Conservation (phyloP, 495 filamentous ascomycete species). For the Collariella sp. region DNA sequence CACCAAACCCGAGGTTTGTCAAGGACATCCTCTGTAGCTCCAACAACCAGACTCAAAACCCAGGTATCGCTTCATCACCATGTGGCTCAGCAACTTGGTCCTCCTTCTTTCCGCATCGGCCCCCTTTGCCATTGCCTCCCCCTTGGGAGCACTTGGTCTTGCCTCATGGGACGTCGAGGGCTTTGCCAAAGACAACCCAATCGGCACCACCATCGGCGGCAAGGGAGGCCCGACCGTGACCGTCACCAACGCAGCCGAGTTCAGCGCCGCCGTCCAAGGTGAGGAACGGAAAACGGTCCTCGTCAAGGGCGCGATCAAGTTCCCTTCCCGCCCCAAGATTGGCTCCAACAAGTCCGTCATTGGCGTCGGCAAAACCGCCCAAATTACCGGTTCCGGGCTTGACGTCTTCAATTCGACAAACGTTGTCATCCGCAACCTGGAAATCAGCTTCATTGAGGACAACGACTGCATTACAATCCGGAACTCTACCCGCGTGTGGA, state of each 20-base stretch:
- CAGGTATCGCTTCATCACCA: neutral
- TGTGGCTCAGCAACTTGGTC: constrained; percentile 10
- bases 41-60: neutral
- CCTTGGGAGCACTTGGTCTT: constrained; percentile 1
- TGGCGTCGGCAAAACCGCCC: constrained; percentile 35
- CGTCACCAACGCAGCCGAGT: constrained; percentile 45
- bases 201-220: constrained; percentile 49
- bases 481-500: constrained; percentile 49
- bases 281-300: constrained; percentile 38
- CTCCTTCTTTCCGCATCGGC: neutral
- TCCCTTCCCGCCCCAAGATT: constrained; percentile 35
- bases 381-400: constrained; percentile 33
- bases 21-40: neutral
- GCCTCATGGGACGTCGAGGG: constrained; percentile 25
- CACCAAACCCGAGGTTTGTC: neutral
- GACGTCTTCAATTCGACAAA: constrained; percentile 38
- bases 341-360: constrained; percentile 50
- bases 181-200: constrained; percentile 32
- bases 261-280: constrained; percentile 39
- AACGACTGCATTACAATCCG: constrained; percentile 55
- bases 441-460: constrained; percentile 48
- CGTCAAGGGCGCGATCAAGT: constrained; percentile 38
- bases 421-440: constrained; percentile 56
- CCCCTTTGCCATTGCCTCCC: neutral
- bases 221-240: constrained; percentile 48